A percentile compares a stretch with the other conserved stretches of the same genome.
phyloP scores from a whole-genome alignment of 2,329 filamentous ascomycete genomes.

The Claviceps sp. region DNA sequence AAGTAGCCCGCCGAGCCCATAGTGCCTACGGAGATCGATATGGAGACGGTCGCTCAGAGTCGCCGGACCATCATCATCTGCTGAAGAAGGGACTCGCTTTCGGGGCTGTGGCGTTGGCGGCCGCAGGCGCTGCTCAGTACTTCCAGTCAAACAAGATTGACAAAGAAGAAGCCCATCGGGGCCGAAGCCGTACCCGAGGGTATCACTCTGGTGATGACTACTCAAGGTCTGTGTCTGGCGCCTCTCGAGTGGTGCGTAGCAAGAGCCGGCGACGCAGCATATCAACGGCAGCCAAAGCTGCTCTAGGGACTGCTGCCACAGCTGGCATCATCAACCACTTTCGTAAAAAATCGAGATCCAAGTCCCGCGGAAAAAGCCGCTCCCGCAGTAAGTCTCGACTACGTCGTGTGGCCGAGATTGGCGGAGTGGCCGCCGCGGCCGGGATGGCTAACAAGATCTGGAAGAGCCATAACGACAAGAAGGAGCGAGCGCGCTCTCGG shows the following conservation, averaged over 20 bases:
- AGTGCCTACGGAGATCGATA: slow-evolving; percentile 46
- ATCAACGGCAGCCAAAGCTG: slow-evolving; percentile 41
- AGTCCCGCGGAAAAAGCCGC: slow-evolving; percentile 14
- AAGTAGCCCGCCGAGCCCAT: slow-evolving; percentile 44
- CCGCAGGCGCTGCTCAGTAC: slow-evolving; percentile 52
- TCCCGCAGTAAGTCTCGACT: slow-evolving; percentile 33
- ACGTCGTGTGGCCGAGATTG: slow-evolving; percentile 45
- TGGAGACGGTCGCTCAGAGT: slow-evolving; percentile 23
- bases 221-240: slow-evolving; percentile 22
- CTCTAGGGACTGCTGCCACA: slow-evolving; percentile 41
- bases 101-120: slow-evolving; percentile 48
- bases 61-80: slow-evolving; percentile 29
- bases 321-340: slow-evolving; percentile 46
- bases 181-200: slow-evolving; percentile 37
- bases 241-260: slow-evolving; percentile 25
- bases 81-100: slow-evolving; percentile 50
- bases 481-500: slow-evolving; percentile 29
- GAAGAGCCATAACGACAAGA: slow-evolving; percentile 47
- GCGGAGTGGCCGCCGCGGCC: slow-evolving; percentile 44
- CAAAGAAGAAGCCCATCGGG: slow-evolving; percentile 43
- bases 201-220: slow-evolving; percentile 28
- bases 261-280: slow-evolving; percentile 32
- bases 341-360: slow-evolving; percentile 35
- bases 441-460: slow-evolving; percentile 49
- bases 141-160: slow-evolving; percentile 46